A percentile compares a stretch with the other conserved stretches of the same genome.
These are phyloP conservation scores for Cryptosporidium andersoni DNA, from an alignment of 169 alveolate species.

Conservation along the genomic window DNA sequence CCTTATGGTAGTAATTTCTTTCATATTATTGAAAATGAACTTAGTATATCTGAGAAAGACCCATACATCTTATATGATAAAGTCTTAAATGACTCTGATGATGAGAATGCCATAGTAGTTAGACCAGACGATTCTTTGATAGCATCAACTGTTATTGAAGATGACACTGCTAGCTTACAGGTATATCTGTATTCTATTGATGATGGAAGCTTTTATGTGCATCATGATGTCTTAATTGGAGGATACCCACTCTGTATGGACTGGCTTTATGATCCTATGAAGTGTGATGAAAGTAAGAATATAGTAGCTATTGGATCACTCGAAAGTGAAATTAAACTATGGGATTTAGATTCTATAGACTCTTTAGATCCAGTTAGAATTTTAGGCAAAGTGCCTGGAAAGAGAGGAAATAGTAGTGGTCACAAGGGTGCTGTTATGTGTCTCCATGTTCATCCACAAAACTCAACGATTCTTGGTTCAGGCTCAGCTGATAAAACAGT, in stretches of 20 bases:
- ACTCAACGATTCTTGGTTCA: slow-evolving; percentile 78
- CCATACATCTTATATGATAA: slow-evolving; percentile 28
- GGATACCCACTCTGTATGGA: slow-evolving; percentile 74
- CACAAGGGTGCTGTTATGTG: slow-evolving; percentile 75
- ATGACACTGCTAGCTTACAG: slow-evolving; percentile 73
- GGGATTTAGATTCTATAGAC: slow-evolving; percentile 74
- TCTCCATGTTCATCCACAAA: slow-evolving; percentile 25
- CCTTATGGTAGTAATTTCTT: slow-evolving; percentile 51
- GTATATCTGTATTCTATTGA: slow-evolving; percentile 75
- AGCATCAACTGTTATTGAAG: slow-evolving; percentile 73
- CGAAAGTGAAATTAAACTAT: slow-evolving; percentile 67
- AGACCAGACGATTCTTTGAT: slow-evolving; percentile 69
- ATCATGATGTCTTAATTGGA: slow-evolving; percentile 75
- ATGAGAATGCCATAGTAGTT: slow-evolving; percentile 73
- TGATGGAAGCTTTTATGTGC: slow-evolving; percentile 76
- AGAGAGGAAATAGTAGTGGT: neutral
- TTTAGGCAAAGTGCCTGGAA: neutral
- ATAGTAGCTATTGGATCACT: slow-evolving; percentile 73
- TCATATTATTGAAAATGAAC: slow-evolving; percentile 48
- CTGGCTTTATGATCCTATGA: slow-evolving; percentile 64
- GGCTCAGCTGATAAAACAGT: slow-evolving; percentile 90
- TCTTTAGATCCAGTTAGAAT: slow-evolving; percentile 71
- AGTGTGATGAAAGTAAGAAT: slow-evolving; percentile 3
- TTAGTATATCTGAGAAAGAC: slow-evolving; percentile 16
- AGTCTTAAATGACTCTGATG: slow-evolving; percentile 69